phyloP scores from a whole-genome alignment of 2,329 filamentous ascomycete genomes.

The Macrophomina pseudophaseolina region DNA sequence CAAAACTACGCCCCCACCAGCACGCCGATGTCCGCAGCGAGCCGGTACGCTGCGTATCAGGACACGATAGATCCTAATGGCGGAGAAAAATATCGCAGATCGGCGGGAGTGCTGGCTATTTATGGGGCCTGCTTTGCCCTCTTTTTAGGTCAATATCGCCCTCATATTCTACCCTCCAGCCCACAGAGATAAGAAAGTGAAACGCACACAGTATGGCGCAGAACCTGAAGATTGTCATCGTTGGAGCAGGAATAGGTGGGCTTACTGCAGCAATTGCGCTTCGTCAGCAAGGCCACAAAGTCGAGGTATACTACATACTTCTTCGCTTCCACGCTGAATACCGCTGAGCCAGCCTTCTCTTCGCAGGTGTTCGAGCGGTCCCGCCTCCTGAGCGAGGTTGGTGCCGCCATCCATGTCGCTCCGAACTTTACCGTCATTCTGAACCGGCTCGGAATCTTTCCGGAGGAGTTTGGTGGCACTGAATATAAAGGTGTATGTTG shows the following conservation, averaged over 20 bases:
- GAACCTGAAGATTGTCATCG: conserved; percentile 40
- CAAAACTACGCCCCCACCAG: too few relatives aligned
- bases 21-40: too few relatives aligned
- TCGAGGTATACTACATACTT: conserved; percentile 32
- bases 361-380: conserved; percentile 62
- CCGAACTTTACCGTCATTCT: conserved; percentile 67
- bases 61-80: too few relatives aligned
- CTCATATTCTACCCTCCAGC: too few relatives aligned
- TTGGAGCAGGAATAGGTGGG: conserved; percentile 58
- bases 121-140: too few relatives aligned
- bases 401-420: conserved; percentile 65
- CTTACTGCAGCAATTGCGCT: conserved; percentile 59
- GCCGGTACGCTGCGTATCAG: too few relatives aligned
- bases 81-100: too few relatives aligned
- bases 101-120: too few relatives aligned
- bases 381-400: conserved; percentile 60
- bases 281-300: conserved; percentile 57
- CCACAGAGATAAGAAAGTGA: too few relatives aligned
- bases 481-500: not conserved
- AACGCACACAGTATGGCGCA: not conserved
- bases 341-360: not conserved
- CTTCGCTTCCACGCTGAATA: too few relatives aligned
- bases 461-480: conserved; percentile 46
- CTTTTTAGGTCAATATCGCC: too few relatives aligned
- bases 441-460: conserved; percentile 49